Percentiles rank a stretch among this genome's conserved stretches.
phyloP scores from a whole-genome alignment of 2,329 filamentous ascomycete genomes.

The Trichoderma gracile region DNA sequence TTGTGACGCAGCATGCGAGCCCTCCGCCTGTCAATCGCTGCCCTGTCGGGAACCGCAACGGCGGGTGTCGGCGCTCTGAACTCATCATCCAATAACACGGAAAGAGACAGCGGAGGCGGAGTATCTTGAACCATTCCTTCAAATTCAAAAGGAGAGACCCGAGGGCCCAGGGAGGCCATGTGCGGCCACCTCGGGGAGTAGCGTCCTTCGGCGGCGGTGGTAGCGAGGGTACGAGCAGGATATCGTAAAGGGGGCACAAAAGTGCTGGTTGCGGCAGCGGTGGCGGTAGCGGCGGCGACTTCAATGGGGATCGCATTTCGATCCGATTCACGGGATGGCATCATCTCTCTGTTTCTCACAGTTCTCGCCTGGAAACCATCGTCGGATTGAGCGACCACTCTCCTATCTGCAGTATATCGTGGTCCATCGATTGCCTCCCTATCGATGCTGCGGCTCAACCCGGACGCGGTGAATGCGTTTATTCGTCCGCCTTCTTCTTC shows the following conservation, averaged over 20 bases:
- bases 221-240: conserved; percentile 11
- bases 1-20: conserved; percentile 48
- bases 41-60: conserved; percentile 47
- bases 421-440: conserved; percentile 15
- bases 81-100: conserved; percentile 27
- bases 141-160: conserved; percentile 20
- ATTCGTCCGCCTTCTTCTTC: conserved; percentile 20
- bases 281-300: conserved; percentile 15
- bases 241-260: conserved; percentile 18
- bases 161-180: background rate
- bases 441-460: conserved; percentile 18
- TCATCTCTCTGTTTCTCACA: conserved; percentile 19
- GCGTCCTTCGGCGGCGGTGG: conserved; percentile 12
- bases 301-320: conserved; percentile 23
- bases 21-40: conserved; percentile 43
- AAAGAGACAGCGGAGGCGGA: conserved; percentile 26
- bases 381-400: conserved; percentile 25
- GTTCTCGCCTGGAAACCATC: conserved; percentile 12
- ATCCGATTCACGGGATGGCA: conserved; percentile 22
- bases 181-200: conserved; percentile 12
- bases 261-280: conserved; percentile 22
- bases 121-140: conserved; percentile 22
- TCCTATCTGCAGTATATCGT: conserved; percentile 3
- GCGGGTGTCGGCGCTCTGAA: conserved; percentile 47
- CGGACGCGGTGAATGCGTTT: conserved; percentile 22